Evolutionary conservation across 805 yeast genomes (phyloP).

Genomic region (Starmerella gropengiesseri): DNA sequence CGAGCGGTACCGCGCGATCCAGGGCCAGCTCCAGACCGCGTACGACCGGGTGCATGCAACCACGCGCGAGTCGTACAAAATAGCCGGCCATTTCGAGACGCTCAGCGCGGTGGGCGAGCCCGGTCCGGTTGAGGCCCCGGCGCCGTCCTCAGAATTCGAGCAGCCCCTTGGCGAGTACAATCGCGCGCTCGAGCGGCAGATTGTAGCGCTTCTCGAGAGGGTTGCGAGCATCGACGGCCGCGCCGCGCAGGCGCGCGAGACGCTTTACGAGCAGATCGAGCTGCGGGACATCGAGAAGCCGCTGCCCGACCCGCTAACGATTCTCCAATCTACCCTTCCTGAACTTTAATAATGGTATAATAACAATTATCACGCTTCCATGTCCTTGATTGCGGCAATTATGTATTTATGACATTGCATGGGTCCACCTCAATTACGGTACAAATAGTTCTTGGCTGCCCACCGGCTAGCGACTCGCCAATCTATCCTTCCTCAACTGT

Average conservation of each 20-base stretch:
- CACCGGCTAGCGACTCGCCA: no score
- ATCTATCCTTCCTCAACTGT: no score
- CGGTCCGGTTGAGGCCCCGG: neutral
- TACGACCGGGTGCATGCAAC: neutral
- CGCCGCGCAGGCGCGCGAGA: neutral
- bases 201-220: neutral
- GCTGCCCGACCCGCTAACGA: neutral
- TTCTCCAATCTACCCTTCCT: neutral
- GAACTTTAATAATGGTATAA: neutral
- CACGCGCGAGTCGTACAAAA: neutral
- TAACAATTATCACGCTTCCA: neutral
- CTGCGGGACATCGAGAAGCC: neutral
- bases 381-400: neutral
- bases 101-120: neutral
- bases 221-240: neutral
- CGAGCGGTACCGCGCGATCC: neutral
- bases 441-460: no score
- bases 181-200: no score
- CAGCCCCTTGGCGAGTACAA: neutral
- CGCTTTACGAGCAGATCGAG: neutral
- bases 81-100: slow-evolving; percentile 1
- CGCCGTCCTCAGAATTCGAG: neutral
- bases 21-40: neutral
- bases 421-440: no score
- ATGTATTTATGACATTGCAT: no score